These are phyloP conservation scores for Vicia sativa DNA, from an alignment of 306 rosid genomes.

Conservation along the genomic window DNA sequence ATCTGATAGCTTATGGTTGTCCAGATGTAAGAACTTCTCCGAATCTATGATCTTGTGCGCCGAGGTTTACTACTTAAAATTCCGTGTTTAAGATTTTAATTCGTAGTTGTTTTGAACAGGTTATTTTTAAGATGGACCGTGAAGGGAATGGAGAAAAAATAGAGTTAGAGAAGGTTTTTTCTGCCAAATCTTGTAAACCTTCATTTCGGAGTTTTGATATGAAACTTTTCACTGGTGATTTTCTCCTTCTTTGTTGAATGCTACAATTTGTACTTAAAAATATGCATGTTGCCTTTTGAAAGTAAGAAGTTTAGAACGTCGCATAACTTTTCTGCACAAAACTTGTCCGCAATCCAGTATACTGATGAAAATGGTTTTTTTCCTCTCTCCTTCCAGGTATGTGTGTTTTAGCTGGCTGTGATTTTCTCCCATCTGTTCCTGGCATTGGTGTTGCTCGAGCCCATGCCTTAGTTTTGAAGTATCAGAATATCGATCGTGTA, in stretches of 20 bases:
- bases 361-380: neutral
- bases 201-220: constrained; percentile 67
- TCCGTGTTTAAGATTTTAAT: constrained; percentile 42
- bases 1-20: constrained; percentile 83
- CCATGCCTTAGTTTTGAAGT: constrained; percentile 81
- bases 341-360: neutral
- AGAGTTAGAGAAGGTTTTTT: constrained; percentile 61
- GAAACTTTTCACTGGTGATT: constrained; percentile 69
- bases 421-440: constrained; percentile 93
- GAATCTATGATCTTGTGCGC: constrained; percentile 47
- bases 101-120: constrained; percentile 50
- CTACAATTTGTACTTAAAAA: too few relatives aligned
- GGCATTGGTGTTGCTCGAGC: constrained; percentile 92
- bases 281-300: too few relatives aligned
- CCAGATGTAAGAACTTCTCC: constrained; percentile 77
- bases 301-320: too few relatives aligned
- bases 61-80: constrained; percentile 35
- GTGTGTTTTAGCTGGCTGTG: constrained; percentile 98
- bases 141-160: constrained; percentile 80
- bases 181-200: constrained; percentile 56
- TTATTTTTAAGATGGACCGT: constrained; percentile 90
- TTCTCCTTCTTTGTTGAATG: constrained; percentile 35
- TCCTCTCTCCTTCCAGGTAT: constrained; percentile 59
- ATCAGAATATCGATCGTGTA: constrained; percentile 80
- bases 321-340: constrained; percentile 18